Evolutionary conservation across 1,284 basidiomycete species (phyloP), one percentile per base, ranked within the genome.

Genomic region (Marasmius fiardii): DNA sequence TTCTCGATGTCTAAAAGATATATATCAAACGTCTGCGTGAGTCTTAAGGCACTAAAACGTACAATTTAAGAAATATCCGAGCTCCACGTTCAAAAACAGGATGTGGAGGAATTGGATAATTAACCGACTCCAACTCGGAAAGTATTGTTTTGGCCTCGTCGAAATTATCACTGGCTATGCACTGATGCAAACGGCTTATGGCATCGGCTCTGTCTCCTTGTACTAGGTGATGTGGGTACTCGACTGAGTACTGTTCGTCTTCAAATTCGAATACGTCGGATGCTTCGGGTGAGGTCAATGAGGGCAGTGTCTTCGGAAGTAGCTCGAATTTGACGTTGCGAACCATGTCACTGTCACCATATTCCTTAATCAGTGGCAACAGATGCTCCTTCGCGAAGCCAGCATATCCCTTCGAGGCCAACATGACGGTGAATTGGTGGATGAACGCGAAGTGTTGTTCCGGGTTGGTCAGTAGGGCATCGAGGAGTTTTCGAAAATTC

Each of bases 281-380:
- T 51, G 14, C 14, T 34, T n/a, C 18, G 12, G 35, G 1, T 14
- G 26, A 28, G 44, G n/a, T n/a, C n/a, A 31, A 4, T 20, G 43
- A 41, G 11, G 73, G 72, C 11, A 75, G 58, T 2, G 53, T 60
- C 58, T n/a, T 52, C 58, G 6, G 47, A 59, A n/a, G 62, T 55
- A 28, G 50, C 31, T 31, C 64, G 48, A 24, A 57, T 28, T 28
- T 54, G 41, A 24, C 53, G 51, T 20, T 68, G 50, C 11, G 48
- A 45, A 14, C 52, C 43, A 56, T 70, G 45, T 43, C n/a, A 41
- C 35, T 21, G 12, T 51, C 21, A 14, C 31, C 41, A 26, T 45
- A 37, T 49, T 54, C 21, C 11, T 54, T 28, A 3, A 52, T 3
- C 7, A 49, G 2, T 10, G 54, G 39, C 11, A 58, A 21, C 43